Percentiles rank a stretch among this genome's conserved stretches.
These are phyloP conservation scores for Hericium rajendrae DNA, from an alignment of 768 basidiomycete species.

Conservation along the genomic window DNA sequence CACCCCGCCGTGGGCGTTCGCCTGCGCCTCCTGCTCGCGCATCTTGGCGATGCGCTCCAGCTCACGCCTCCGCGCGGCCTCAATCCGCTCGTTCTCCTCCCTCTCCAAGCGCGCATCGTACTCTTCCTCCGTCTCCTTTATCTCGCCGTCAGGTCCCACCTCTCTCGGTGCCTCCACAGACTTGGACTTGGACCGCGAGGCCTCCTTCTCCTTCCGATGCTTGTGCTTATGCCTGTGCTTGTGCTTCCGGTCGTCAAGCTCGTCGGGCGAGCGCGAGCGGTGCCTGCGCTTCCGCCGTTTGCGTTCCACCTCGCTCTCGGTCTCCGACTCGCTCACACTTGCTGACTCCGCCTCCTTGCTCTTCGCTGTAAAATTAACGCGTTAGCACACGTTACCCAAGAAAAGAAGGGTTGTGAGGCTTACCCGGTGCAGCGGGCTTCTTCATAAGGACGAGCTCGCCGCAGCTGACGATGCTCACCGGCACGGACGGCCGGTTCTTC, in stretches of 20 bases:
- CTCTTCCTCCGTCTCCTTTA: slow-evolving; percentile 57
- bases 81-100: slow-evolving; percentile 53
- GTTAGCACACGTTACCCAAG: neutral
- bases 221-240: slow-evolving; percentile 20
- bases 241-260: slow-evolving; percentile 7
- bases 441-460: slow-evolving; percentile 76
- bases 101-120: slow-evolving; percentile 61
- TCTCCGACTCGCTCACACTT: slow-evolving; percentile 9
- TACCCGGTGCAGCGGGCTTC: slow-evolving; percentile 13
- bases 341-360: neutral
- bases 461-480: slow-evolving; percentile 64
- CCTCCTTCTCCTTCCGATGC: slow-evolving; percentile 19
- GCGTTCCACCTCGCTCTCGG: neutral
- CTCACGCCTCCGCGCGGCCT: slow-evolving; percentile 35
- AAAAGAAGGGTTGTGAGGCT: slow-evolving; percentile 7
- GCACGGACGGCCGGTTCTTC: slow-evolving; percentile 61
- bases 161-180: neutral
- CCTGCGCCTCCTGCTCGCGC: slow-evolving; percentile 23
- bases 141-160: neutral
- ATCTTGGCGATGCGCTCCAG: slow-evolving; percentile 38
- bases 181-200: slow-evolving; percentile 6
- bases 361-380: slow-evolving; percentile 1
- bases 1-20: slow-evolving; percentile 33
- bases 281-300: slow-evolving; percentile 13
- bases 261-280: slow-evolving; percentile 7